Percentiles rank a stretch among this genome's conserved stretches.
Conservation (phyloP, 371 early-diverging fungal species). For the Actinomortierella ambigua region DNA sequence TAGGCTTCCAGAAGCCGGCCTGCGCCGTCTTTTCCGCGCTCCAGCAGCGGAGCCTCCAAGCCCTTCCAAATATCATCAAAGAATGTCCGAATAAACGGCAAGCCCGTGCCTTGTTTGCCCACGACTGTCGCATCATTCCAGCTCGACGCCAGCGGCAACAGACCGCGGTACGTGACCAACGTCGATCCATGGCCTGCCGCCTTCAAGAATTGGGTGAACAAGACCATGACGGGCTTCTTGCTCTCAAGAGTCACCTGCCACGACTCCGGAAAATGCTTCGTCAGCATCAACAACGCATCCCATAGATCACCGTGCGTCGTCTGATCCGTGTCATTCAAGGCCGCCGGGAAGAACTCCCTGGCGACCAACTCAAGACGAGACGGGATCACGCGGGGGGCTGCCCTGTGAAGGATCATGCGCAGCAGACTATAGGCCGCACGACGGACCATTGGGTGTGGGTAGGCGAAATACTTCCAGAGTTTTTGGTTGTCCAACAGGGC, state of each 20-base stretch:
- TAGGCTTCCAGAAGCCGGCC: slow-evolving; percentile 65
- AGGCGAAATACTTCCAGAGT: slow-evolving; percentile 54
- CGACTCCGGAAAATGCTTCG: slow-evolving; percentile 66
- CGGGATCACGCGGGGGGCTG: slow-evolving; percentile 52
- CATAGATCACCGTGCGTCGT: slow-evolving; percentile 63
- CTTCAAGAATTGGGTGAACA: slow-evolving; percentile 69
- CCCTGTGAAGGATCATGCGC: slow-evolving; percentile 44
- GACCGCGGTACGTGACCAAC: slow-evolving; percentile 68
- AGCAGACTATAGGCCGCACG: slow-evolving; percentile 55
- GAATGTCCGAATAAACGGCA: slow-evolving; percentile 60
- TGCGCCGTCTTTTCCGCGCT: slow-evolving; percentile 51
- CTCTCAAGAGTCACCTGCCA: slow-evolving; percentile 64
- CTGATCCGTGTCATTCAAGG: slow-evolving; percentile 61
- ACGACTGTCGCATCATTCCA: slow-evolving; percentile 29
- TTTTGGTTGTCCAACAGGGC: slow-evolving; percentile 53
- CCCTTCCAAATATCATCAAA: slow-evolving; percentile 77
- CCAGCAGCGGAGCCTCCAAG: slow-evolving; percentile 53
- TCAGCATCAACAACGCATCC: slow-evolving; percentile 65
- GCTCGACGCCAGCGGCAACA: slow-evolving; percentile 63
- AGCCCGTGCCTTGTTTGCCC: slow-evolving; percentile 44
- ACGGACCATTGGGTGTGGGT: slow-evolving; percentile 54
- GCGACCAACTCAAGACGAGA: slow-evolving; percentile 55
- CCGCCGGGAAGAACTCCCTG: slow-evolving; percentile 52
- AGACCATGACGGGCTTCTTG: slow-evolving; percentile 69
- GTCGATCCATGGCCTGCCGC: slow-evolving; percentile 69